A percentile compares a stretch with the other conserved stretches of the same genome.
Conservation (phyloP, 495 filamentous ascomycete genomes). For the Amphirosellinia nigrospora region DNA sequence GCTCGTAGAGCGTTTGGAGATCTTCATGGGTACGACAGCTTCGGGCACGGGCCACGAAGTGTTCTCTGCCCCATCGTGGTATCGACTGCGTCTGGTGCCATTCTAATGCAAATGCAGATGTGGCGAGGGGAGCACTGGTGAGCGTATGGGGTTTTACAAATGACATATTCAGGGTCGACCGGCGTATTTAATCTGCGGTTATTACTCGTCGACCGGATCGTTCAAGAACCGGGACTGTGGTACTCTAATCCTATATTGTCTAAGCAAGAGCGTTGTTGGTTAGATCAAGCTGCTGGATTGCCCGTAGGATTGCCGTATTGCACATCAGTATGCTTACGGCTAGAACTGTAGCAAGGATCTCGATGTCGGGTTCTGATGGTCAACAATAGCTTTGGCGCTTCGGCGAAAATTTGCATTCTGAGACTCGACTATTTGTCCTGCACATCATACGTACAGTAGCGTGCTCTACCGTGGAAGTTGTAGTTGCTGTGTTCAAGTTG, state of each 20-base stretch:
- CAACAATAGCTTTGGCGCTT: not conserved
- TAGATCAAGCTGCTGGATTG: not conserved
- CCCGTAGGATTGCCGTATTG: not conserved
- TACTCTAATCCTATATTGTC: not conserved
- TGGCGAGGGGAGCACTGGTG: not conserved
- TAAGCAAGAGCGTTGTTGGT: not conserved
- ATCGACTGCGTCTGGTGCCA: not conserved
- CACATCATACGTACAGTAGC: too few species aligned
- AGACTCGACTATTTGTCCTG: not conserved
- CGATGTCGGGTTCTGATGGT: not conserved
- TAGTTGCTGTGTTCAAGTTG: not conserved
- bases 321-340: not conserved
- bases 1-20: constrained; percentile 43
- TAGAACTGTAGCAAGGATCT: not conserved
- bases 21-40: constrained; percentile 6
- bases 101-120: not conserved
- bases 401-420: not conserved
- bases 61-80: not conserved
- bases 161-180: not conserved
- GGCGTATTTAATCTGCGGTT: not conserved
- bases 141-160: not conserved
- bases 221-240: not conserved
- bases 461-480: too few species aligned
- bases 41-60: constrained; percentile 13
- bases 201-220: not conserved